Evolutionary conservation across 768 basidiomycete species (phyloP), one percentile per base, ranked within the genome.

Genomic region (Mycena capillaripes): DNA sequence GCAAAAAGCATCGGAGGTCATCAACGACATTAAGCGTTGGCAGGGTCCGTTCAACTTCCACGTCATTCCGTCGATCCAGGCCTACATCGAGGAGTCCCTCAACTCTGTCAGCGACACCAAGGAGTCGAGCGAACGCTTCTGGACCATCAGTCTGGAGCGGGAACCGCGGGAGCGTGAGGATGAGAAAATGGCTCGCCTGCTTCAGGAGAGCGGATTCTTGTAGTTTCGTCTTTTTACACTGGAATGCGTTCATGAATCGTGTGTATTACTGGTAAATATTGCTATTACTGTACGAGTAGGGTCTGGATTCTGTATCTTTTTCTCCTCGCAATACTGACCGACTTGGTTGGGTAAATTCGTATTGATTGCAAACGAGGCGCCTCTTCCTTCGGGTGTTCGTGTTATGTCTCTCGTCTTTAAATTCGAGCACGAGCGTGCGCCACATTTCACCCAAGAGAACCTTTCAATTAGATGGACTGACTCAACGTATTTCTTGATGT

Each of bases 111-210:
- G 80, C 70, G 91, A 93, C 76, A 89, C 90, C 25, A 85, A 87
- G 32, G 92, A 91, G 69, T 89, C 91, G 23, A 90, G 91, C 53
- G 93, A 95, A 69, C 88, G 89, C 73, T 93, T 95, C 80, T 99
- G 97, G 93, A 88, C 91, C 66, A 86, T 94, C 66, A 96, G 94
- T 82, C 84, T 97, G 67, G 91, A 93, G 78, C 88, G 95, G 25
- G 97, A 99, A 80, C 97, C 97, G 23, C 89, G 96, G 71, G 97
- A 99, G 83, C 88, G 96, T 55, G 97, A 98, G 76, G 96, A 97
- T 75, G 97, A 98, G 84, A 96, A 96, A 87, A 97, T 98, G 95
- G 95, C 95, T 11, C 87, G 95, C 57, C 83, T 96, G 70, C 83
- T 96, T 50, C 95, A 96, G 79, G 95, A 96, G 82, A 95, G 93